Percentiles rank a stretch among this genome's conserved stretches.
Conservation (phyloP, 805 yeast species). For the Zygosaccharomyces lentus region DNA sequence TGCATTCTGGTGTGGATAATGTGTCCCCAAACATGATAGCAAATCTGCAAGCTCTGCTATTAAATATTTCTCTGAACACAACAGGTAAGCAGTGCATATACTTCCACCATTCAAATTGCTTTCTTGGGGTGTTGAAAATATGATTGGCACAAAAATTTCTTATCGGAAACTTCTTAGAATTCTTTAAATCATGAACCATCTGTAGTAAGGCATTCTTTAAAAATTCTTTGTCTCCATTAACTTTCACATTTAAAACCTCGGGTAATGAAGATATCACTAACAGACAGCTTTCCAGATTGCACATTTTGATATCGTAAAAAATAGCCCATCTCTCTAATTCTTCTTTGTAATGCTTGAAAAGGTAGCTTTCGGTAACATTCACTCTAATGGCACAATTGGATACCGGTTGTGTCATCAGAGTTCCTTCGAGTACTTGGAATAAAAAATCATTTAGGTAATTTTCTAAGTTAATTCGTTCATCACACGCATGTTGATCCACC, state of each 20-base stretch:
- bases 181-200: conserved; percentile 42
- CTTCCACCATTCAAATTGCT: conserved; percentile 38
- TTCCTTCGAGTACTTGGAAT: conserved; percentile 24
- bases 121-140: neutral
- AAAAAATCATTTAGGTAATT: conserved; percentile 39
- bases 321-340: conserved; percentile 47
- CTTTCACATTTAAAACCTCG: conserved; percentile 35
- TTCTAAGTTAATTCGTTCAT: conserved; percentile 69
- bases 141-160: neutral
- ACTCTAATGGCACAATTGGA: conserved; percentile 18
- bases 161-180: conserved; percentile 23
- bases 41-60: conserved; percentile 60
- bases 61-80: conserved; percentile 46
- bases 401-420: conserved; percentile 13
- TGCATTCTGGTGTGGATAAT: conserved; percentile 44
- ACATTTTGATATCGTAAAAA: conserved; percentile 14
- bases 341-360: conserved; percentile 28
- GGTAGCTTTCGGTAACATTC: conserved; percentile 32
- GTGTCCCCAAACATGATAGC: conserved; percentile 69
- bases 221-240: conserved; percentile 27
- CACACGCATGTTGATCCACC: conserved; percentile 83
- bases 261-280: conserved; percentile 45
- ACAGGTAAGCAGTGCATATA: conserved; percentile 45
- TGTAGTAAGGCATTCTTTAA: conserved; percentile 41
- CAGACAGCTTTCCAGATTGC: neutral